These are phyloP conservation scores for Trichophyton equinum DNA, from an alignment of 2,329 filamentous ascomycete genomes.

Conservation along the genomic window DNA sequence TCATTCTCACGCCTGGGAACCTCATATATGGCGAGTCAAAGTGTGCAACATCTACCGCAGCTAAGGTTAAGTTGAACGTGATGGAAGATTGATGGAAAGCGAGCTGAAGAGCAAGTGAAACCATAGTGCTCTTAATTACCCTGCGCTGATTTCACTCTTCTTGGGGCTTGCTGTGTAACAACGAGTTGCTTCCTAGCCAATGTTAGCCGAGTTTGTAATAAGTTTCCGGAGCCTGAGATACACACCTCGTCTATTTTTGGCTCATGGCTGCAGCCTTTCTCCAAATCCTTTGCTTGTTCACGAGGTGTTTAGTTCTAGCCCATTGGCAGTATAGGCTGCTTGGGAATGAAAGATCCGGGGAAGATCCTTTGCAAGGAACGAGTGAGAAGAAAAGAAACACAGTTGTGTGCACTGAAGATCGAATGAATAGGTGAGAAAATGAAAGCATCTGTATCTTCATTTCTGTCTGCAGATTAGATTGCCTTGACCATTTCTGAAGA, in stretches of 20 bases:
- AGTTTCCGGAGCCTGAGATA: background rate
- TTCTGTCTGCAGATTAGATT: background rate
- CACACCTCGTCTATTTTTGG: background rate
- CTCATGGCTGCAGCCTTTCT: background rate
- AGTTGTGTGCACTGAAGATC: background rate
- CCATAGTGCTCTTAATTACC: background rate
- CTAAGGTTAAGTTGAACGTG: background rate
- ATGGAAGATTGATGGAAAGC: background rate
- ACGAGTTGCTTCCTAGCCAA: background rate
- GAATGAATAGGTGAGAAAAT: background rate
- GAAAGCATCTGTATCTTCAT: constrained; percentile 1
- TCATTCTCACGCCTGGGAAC: background rate
- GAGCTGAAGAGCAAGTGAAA: constrained; percentile 2
- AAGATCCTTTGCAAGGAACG: background rate
- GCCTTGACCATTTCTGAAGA: background rate
- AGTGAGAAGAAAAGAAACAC: background rate
- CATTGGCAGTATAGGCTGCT: background rate
- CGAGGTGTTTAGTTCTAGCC: background rate
- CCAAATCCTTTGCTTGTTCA: background rate
- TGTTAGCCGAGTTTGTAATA: background rate
- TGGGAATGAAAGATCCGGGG: background rate
- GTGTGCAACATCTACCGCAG: background rate
- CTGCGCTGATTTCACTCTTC: background rate
- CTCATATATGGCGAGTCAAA: background rate
- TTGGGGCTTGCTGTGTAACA: background rate